A percentile compares a stretch with the other conserved stretches of the same genome.
phyloP scores from a whole-genome alignment of 176 grass and related monocot genomes.

The Triticum timopheevii region DNA sequence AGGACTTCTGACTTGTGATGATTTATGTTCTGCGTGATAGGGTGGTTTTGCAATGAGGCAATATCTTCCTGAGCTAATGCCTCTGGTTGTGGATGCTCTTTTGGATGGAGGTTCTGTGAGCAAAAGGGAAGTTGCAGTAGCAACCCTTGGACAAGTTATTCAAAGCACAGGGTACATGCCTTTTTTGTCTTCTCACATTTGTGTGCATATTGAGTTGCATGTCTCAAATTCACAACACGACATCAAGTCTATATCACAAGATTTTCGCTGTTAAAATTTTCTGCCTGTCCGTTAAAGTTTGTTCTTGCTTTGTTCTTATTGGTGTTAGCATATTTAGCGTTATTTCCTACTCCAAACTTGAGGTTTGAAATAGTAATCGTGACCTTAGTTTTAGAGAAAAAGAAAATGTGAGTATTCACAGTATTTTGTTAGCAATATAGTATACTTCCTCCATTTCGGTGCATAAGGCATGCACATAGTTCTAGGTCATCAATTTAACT shows the following conservation, averaged over 20 bases:
- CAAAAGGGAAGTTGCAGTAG: constrained; percentile 96
- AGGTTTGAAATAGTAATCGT: neutral
- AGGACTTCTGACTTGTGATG: constrained; percentile 22
- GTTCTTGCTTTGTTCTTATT: neutral
- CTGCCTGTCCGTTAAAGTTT: neutral
- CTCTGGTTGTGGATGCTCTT: constrained; percentile 93
- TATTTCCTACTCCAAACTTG: constrained; percentile 2
- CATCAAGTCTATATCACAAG: neutral
- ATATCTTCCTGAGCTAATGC: constrained; percentile 98
- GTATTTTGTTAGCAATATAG: neutral
- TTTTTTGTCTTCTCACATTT: constrained; percentile 26
- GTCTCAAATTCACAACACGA: neutral
- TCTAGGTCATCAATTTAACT: too few relatives aligned
- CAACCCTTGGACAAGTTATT: constrained; percentile 98
- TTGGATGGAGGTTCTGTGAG: constrained; percentile 83
- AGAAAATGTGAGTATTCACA: neutral
- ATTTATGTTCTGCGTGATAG: constrained; percentile 45
- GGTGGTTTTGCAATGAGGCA: constrained; percentile 96
- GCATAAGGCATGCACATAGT: too few relatives aligned
- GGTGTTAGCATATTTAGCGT: neutral
- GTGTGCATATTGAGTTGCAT: neutral
- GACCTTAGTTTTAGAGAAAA: neutral
- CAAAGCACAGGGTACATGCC: constrained; percentile 92
- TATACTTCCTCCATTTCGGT: neutral
- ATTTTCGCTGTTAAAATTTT: constrained; percentile 1